Conservation (phyloP, 345 rosid species). For the Lagerstroemia speciosa region DNA sequence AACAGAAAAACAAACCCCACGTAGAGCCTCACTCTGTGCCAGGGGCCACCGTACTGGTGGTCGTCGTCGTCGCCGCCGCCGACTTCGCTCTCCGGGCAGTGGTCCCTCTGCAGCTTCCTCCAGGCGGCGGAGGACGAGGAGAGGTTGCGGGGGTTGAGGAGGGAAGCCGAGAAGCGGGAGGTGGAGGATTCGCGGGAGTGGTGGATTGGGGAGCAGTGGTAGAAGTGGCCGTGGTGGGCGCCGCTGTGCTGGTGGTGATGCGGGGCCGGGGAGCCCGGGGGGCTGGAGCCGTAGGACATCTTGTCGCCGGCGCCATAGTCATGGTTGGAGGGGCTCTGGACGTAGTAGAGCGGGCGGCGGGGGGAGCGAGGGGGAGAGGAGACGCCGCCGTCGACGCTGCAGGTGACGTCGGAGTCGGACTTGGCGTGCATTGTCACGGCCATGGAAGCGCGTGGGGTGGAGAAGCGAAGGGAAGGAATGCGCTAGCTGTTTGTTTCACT, state of each 20-base stretch:
- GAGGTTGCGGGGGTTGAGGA: conserved; percentile 36
- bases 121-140: conserved; percentile 22
- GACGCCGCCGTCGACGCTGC: conserved; percentile 58
- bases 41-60: conserved; percentile 21
- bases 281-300: conserved; percentile 91
- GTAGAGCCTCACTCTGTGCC: conserved; percentile 47
- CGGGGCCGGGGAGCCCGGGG: conserved; percentile 67
- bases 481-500: too few relatives aligned
- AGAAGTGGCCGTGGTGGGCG: conserved; percentile 25
- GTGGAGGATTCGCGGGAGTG: conserved; percentile 96
- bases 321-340: conserved; percentile 93
- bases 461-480: too few relatives aligned
- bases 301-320: conserved; percentile 53
- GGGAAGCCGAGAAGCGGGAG: conserved; percentile 76
- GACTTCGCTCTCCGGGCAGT: conserved; percentile 15
- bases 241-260: conserved; percentile 60
- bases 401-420: conserved; percentile 86
- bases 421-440: conserved; percentile 60
- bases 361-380: conserved; percentile 56
- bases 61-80: conserved; percentile 16
- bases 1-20: conserved; percentile 41
- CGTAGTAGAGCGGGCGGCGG: conserved; percentile 71
- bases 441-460: not conserved
- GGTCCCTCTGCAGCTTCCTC: conserved; percentile 39
- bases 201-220: conserved; percentile 85